A percentile compares a stretch with the other conserved stretches of the same genome.
phyloP scores from a whole-genome alignment of 257 asterid genomes.

The Solanum neorickii region DNA sequence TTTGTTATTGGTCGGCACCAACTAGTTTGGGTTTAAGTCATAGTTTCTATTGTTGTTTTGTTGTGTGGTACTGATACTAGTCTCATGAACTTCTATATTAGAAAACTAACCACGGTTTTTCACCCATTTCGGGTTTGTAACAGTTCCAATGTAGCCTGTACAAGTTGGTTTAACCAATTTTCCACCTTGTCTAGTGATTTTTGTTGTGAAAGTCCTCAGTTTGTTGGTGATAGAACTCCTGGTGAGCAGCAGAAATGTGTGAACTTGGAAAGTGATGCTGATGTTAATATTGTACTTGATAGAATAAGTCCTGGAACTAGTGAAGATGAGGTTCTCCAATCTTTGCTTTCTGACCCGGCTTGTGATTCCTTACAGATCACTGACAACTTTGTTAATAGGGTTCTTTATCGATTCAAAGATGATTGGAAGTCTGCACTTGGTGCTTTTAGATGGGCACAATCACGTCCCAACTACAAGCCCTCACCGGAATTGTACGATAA shows the following conservation, averaged over 20 bases:
- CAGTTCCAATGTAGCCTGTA: background rate
- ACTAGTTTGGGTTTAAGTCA: background rate
- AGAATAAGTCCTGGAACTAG: constrained; percentile 25
- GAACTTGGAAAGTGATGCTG: constrained; percentile 18
- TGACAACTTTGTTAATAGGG: constrained; percentile 28
- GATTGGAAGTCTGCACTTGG: constrained; percentile 88
- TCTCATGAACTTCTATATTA: constrained; percentile 26
- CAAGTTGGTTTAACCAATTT: background rate
- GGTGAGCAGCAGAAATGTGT: constrained; percentile 8
- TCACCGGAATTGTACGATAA: constrained; percentile 44
- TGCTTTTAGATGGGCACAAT: constrained; percentile 62
- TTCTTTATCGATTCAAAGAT: constrained; percentile 71
- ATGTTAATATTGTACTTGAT: constrained; percentile 29
- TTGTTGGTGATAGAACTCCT: constrained; percentile 2
- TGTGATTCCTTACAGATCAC: constrained; percentile 28
- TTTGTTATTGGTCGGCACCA: background rate
- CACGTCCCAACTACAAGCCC: constrained; percentile 36
- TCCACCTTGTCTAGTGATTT: constrained; percentile 13
- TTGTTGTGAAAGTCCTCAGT: background rate
- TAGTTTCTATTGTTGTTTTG: background rate
- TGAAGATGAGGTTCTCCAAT: constrained; percentile 40
- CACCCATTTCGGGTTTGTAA: background rate
- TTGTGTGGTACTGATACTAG: background rate
- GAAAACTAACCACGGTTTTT: constrained; percentile 6
- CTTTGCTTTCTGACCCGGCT: constrained; percentile 30